Evolutionary conservation across 139 green algal genomes (phyloP).

Genomic region (Auxenochlorella protothecoides): DNA sequence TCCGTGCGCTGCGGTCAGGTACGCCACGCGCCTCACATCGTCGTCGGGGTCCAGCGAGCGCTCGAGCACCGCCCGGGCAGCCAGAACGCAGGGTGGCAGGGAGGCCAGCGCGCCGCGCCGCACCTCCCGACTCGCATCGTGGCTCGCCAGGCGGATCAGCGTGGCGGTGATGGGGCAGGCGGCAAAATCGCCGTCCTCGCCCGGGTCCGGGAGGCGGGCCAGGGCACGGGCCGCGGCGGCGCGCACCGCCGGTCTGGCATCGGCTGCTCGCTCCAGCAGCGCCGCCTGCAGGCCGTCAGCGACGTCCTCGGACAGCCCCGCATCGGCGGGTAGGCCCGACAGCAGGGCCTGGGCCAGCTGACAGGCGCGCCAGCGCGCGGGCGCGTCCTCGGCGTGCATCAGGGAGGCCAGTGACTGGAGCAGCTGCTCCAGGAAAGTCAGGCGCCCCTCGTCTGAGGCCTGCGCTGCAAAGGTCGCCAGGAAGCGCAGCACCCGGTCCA

Average conservation of each 20-base stretch:
- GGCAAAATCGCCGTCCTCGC: constrained; percentile 31
- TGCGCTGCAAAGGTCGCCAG: constrained; percentile 24
- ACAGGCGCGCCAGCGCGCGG: constrained; percentile 28
- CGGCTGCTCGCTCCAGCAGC: constrained; percentile 39
- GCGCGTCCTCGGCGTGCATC: constrained; percentile 24
- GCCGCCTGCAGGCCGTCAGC: constrained; percentile 27
- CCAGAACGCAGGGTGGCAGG: constrained; percentile 27
- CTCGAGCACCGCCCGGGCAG: constrained; percentile 29
- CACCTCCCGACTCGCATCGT: constrained; percentile 56
- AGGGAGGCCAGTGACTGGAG: constrained; percentile 8
- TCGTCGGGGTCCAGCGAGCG: constrained; percentile 45
- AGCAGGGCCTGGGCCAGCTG: constrained; percentile 33
- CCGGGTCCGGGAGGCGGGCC: constrained; percentile 37
- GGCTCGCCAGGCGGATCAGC: constrained; percentile 33
- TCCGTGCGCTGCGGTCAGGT: too few relatives aligned
- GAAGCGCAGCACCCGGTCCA: constrained; percentile 19
- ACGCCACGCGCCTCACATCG: constrained; percentile 25
- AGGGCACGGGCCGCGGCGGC: constrained; percentile 42
- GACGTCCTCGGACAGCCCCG: constrained; percentile 36
- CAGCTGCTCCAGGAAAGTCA: constrained; percentile 27
- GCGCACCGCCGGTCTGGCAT: constrained; percentile 42
- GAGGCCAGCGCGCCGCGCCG: constrained; percentile 44
- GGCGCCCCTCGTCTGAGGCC: constrained; percentile 8
- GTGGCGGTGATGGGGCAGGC: constrained; percentile 29
- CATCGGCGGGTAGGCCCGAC: constrained; percentile 22